Conservation (phyloP, 805 yeast genomes). For the Danielia reshetovae region DNA sequence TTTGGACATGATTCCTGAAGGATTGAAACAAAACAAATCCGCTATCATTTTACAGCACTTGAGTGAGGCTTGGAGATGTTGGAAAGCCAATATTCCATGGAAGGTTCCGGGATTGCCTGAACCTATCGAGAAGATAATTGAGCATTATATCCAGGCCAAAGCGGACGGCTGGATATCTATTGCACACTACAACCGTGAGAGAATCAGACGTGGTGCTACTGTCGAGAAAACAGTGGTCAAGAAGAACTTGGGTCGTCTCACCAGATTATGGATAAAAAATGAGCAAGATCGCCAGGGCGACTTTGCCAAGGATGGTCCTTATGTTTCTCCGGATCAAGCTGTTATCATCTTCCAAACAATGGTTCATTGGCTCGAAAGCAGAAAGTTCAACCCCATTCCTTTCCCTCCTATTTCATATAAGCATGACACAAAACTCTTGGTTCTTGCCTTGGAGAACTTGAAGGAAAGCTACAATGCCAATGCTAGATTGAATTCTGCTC, state of each 20-base stretch:
- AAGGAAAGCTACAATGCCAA: constrained; percentile 69
- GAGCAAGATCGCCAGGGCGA: constrained; percentile 86
- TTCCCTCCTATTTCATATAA: constrained; percentile 91
- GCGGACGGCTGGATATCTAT: constrained; percentile 96
- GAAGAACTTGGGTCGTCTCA: constrained; percentile 87
- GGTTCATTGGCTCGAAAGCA: constrained; percentile 86
- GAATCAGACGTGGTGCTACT: constrained; percentile 83
- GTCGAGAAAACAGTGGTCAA: constrained; percentile 93
- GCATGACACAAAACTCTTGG: constrained; percentile 87
- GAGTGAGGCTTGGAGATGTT: constrained; percentile 98
- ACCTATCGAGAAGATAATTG: constrained; percentile 81
- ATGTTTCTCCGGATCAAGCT: constrained; percentile 81
- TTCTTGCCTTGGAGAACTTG: constrained; percentile 82
- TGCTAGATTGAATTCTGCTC: constrained; percentile 74
- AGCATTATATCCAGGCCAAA: constrained; percentile 87
- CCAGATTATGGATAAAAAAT: constrained; percentile 86
- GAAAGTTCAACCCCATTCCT: constrained; percentile 83
- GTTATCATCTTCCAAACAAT: constrained; percentile 79
- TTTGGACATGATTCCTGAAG: constrained; percentile 95
- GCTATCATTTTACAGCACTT: constrained; percentile 87
- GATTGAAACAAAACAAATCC: constrained; percentile 80
- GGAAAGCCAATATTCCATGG: constrained; percentile 99
- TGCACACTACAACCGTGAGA: constrained; percentile 87
- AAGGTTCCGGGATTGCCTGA: constrained; percentile 93
- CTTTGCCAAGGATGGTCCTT: constrained; percentile 84